Evolutionary conservation across 2,329 filamentous ascomycete genomes (phyloP).

Genomic region (Bipolaris gigantea): DNA sequence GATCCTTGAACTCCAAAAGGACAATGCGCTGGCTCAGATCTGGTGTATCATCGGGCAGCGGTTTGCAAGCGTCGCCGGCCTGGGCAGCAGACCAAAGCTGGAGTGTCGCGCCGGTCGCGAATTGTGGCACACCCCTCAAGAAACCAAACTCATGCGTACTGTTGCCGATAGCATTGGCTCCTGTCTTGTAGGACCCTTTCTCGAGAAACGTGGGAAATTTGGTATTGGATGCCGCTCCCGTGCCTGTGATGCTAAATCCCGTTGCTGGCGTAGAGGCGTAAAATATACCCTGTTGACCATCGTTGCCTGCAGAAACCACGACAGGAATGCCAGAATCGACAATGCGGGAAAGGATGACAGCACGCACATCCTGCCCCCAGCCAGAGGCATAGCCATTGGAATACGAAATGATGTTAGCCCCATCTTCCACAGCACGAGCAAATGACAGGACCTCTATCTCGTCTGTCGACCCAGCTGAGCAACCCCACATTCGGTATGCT

Average conservation of each 20-base stretch:
- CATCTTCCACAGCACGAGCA: slow-evolving; percentile 58
- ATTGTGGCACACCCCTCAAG: slow-evolving; percentile 38
- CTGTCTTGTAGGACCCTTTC: slow-evolving; percentile 29
- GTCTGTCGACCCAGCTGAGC: slow-evolving; percentile 8
- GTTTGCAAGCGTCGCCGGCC: slow-evolving; percentile 55
- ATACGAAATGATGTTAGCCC: slow-evolving; percentile 42
- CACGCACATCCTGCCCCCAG: slow-evolving; percentile 45
- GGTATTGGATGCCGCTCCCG: slow-evolving; percentile 51
- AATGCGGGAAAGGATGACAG: slow-evolving; percentile 48
- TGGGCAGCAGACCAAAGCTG: slow-evolving; percentile 47
- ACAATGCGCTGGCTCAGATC: slow-evolving; percentile 62
- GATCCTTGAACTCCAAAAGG: slow-evolving; percentile 15
- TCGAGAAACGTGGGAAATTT: slow-evolving; percentile 22
- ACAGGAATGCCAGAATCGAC: slow-evolving; percentile 54
- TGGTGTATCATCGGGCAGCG: slow-evolving; percentile 57
- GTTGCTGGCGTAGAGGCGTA: slow-evolving; percentile 49
- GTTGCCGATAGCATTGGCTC: slow-evolving; percentile 37
- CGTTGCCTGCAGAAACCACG: slow-evolving; percentile 57
- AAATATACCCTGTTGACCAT: slow-evolving; percentile 54
- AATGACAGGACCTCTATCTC: slow-evolving; percentile 21
- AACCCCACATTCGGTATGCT: slow-evolving; percentile 19
- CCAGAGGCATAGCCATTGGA: slow-evolving; percentile 24
- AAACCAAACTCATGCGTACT: slow-evolving; percentile 32
- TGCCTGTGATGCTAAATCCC: slow-evolving; percentile 49
- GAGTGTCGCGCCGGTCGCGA: slow-evolving; percentile 17